phyloP scores from a whole-genome alignment of 495 filamentous ascomycete genomes.

The Xylaria longipes region DNA sequence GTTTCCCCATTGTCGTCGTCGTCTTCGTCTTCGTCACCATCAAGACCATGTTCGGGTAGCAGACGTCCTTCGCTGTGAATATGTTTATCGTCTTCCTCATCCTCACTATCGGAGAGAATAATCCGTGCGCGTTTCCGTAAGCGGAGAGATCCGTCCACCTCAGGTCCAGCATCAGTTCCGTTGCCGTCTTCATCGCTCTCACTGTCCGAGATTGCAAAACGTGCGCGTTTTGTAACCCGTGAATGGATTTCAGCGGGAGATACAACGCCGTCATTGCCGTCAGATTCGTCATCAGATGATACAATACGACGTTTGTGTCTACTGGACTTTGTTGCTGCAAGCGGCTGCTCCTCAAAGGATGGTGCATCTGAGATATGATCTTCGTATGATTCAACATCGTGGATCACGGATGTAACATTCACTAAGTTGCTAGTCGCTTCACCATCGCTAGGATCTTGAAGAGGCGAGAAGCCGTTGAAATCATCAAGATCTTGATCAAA shows the following conservation, averaged over 20 bases:
- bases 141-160: background rate
- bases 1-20: background rate
- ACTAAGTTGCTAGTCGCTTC: background rate
- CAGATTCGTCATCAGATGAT: conserved; percentile 34
- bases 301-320: conserved; percentile 38
- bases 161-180: background rate
- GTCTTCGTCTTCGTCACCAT: background rate
- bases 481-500: conserved; percentile 11
- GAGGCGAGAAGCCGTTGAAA: conserved; percentile 36
- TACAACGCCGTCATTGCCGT: background rate
- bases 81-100: background rate
- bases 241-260: background rate
- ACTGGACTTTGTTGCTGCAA: background rate
- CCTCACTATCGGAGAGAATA: conserved; percentile 7
- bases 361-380: conserved; percentile 15
- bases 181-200: conserved; percentile 1
- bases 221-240: conserved; percentile 18
- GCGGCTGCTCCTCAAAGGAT: conserved; percentile 26
- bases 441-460: conserved; percentile 24
- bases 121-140: background rate
- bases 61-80: background rate
- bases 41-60: background rate
- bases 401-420: conserved; percentile 27
- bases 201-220: conserved; percentile 5
- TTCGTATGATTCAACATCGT: conserved; percentile 27